These are phyloP conservation scores for Periglandula ipomoeae DNA, from an alignment of 2,329 filamentous ascomycete species.

Conservation along the genomic window DNA sequence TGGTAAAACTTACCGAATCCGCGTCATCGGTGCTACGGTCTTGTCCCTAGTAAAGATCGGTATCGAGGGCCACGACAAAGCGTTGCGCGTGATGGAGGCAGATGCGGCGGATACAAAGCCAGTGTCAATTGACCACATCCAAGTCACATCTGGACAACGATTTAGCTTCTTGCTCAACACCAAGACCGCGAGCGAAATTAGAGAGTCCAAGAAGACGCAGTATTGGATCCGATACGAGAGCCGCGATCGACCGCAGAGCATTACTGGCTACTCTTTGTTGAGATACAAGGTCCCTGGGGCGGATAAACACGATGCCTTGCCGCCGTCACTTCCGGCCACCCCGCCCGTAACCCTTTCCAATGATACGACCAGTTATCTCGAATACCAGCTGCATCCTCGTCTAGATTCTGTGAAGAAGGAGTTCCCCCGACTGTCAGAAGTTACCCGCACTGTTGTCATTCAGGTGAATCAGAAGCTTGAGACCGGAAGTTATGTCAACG, in stretches of 20 bases:
- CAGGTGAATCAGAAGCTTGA: conserved; percentile 31
- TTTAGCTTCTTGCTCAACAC: conserved; percentile 47
- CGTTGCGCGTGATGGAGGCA: conserved; percentile 49
- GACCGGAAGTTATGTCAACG: conserved; percentile 20
- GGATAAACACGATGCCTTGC: background rate
- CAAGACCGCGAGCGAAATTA: conserved; percentile 37
- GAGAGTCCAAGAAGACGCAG: conserved; percentile 18
- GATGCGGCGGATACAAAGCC: conserved; percentile 48
- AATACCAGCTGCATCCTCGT: conserved; percentile 33
- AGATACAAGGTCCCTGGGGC: background rate
- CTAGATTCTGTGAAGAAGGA: conserved; percentile 12
- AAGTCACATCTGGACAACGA: conserved; percentile 50
- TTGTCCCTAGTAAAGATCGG: conserved; percentile 45
- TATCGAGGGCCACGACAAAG: conserved; percentile 46
- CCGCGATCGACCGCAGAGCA: conserved; percentile 33
- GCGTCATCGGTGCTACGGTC: conserved; percentile 48
- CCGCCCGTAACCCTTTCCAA: conserved; percentile 23
- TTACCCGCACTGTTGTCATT: conserved; percentile 40
- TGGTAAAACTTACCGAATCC: conserved; percentile 49
- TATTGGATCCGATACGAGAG: conserved; percentile 41
- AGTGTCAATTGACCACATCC: conserved; percentile 36
- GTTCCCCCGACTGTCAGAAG: conserved; percentile 33
- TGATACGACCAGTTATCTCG: conserved; percentile 29
- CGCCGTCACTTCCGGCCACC: background rate
- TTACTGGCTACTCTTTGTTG: conserved; percentile 4